Percentiles rank a stretch among this genome's conserved stretches.
These are phyloP conservation scores for Colletotrichum limetticola DNA, from an alignment of 2,329 filamentous ascomycete genomes.

Conservation along the genomic window DNA sequence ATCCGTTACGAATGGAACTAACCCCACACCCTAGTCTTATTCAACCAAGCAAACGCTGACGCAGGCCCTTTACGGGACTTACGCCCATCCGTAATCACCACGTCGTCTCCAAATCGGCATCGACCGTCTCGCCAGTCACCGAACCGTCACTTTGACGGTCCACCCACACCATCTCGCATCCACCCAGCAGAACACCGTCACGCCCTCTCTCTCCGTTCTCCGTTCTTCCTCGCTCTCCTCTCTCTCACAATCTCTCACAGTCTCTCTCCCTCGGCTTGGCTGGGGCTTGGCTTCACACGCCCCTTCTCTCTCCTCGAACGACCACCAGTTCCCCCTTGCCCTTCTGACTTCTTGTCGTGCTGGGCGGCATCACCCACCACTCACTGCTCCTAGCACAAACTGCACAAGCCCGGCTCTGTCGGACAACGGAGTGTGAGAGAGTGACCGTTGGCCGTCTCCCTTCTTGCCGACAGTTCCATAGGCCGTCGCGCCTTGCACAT, in stretches of 20 bases:
- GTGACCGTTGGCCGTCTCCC: constrained; percentile 1
- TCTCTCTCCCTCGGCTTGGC: constrained; percentile 20
- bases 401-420: constrained; percentile 6
- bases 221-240: neutral
- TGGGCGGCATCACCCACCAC: constrained; percentile 8
- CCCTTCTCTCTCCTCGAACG: neutral
- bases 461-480: constrained; percentile 15
- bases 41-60: neutral
- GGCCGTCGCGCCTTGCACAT: constrained; percentile 13
- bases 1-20: neutral
- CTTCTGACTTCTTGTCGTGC: constrained; percentile 11
- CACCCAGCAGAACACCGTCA: neutral
- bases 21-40: neutral
- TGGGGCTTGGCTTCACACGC: constrained; percentile 12
- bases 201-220: neutral
- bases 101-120: neutral
- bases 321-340: constrained; percentile 22
- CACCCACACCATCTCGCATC: constrained; percentile 12
- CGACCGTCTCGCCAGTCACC: constrained; percentile 4
- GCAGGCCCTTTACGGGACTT: neutral
- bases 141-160: neutral
- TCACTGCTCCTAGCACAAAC: neutral
- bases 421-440: constrained; percentile 21
- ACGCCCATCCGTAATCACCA: neutral
- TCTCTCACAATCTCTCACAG: neutral